Base-by-base conservation (phyloP, 805 yeast species). In the Kazachstania psychrophila region DNA sequence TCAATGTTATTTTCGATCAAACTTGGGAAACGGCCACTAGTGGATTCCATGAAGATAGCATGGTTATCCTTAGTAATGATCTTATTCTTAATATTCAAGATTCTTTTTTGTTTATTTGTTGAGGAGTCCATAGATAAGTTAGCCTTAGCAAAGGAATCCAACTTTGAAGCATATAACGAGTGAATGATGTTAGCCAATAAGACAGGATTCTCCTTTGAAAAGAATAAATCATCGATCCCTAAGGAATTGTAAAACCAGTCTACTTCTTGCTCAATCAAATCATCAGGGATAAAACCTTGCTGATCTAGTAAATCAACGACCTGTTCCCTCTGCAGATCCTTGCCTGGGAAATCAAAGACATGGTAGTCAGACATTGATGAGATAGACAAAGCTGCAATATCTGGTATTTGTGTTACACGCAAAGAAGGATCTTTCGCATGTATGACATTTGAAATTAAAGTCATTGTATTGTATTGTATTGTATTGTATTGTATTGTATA, bases 181-280 rank as follows among this genome's bases (percentile, higher is more conserved):
- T 82, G 82, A 49, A 89, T 84, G 54, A 88, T 87, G 37, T 79
- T 73, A 13, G 84, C 88, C 47, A 89, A 82, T 42, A 79, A 83
- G 36, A 72, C 75, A 11, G 88, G 81, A 5, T 83, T 66, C 55
- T 89, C 96, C 44, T 81, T 75, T 29, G 92, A 92, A 57, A 89
- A 88, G 61, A 83, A 89, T 22, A 85, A 79, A 54, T 87, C 96
- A 55, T 88, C 96, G 41, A 89, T 86, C 19, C 96, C 96, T 46
- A 89, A 69, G 28, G 73, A 63, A 40, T 81, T 75, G 65, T 92
- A 92, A 58, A 89, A 88, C 94, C 96, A 87, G 41, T 69, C 73
- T 6, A 89, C 79, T 62, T 89, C 97, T 38, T 72, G 68, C 61
- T 87, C 96, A 46, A 89, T 83, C 49, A 86, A 68, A 39, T 73